Evolutionary conservation across 768 basidiomycete species (phyloP).

Genomic region (Polyporus arcularius): DNA sequence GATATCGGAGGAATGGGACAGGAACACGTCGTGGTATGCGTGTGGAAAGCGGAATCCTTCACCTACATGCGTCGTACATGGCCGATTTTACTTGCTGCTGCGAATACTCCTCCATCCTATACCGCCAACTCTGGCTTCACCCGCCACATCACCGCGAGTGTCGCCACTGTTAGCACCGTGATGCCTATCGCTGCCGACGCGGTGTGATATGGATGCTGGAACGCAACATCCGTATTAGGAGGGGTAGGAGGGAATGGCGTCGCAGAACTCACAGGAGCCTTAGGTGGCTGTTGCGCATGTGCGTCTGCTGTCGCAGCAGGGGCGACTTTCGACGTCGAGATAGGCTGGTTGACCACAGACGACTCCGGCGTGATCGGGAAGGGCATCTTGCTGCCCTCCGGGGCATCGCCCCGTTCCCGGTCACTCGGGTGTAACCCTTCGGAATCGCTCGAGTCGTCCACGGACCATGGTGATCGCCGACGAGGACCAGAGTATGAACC

Average conservation of each 20-base stretch:
- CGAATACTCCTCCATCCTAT: slow-evolving; percentile 7
- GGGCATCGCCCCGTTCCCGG: slow-evolving; percentile 16
- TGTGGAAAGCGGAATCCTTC: background rate
- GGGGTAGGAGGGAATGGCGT: background rate
- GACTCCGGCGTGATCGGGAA: slow-evolving; percentile 32
- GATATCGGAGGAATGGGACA: slow-evolving; percentile 10
- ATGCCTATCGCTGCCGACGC: slow-evolving; percentile 61
- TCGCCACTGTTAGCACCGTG: slow-evolving; percentile 64
- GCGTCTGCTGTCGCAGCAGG: slow-evolving; percentile 24
- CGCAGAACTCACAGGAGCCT: slow-evolving; percentile 24
- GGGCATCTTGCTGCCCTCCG: slow-evolving; percentile 19
- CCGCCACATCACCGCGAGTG: slow-evolving; percentile 74
- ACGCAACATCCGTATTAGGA: slow-evolving; percentile 11
- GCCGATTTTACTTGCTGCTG: slow-evolving; percentile 11
- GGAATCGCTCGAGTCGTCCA: slow-evolving; percentile 29
- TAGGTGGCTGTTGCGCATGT: slow-evolving; percentile 22
- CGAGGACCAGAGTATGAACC: slow-evolving; percentile 14
- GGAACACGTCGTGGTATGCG: background rate
- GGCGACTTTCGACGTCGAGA: slow-evolving; percentile 17
- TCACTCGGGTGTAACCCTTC: slow-evolving; percentile 21
- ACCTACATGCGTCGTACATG: slow-evolving; percentile 14
- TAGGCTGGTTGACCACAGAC: slow-evolving; percentile 29
- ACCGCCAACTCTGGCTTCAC: slow-evolving; percentile 47
- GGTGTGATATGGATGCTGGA: slow-evolving; percentile 31
- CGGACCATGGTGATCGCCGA: slow-evolving; percentile 29